Evolutionary conservation across 192 early-diverging fungal species (phyloP), one percentile per base, ranked within the genome.

Genomic region (Thamnidium elegans): DNA sequence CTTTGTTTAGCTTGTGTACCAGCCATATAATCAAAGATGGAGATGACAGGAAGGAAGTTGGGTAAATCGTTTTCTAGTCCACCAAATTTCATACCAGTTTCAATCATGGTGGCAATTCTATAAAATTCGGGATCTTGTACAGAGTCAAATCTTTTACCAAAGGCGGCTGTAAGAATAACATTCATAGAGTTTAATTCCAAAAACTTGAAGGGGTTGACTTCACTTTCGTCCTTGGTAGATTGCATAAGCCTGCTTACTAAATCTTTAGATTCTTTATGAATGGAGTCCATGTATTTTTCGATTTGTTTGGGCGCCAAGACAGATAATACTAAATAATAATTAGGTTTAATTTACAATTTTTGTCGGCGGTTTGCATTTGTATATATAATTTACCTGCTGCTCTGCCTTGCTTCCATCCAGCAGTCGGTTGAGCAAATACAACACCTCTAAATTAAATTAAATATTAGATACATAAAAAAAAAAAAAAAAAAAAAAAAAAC

Each of bases 111-210:
- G 3, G 14, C 15, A 7, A 36, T 50, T 19, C n/a, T 19, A 13
- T 36, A 19, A n/a, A 50, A 62, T 14, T 62, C 48, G 20, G 61
- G 61, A 51, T 62, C 61, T 8, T 50, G 31, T 7, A 36, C 3
- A 14, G 61, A 62, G 4, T 34, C 19, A 8, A 50, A 36, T 0
- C n/a, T 32, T 50, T 20, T 50, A 50, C 61, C 61, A 34, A 62
- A 36, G 10, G 17, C 26, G 7, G 36, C 61, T 10, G 31, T 39
- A 5, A 34, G 15, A 7, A 62, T 62, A 8, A 62, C 30, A 10
- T 50, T 62, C n/a, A 50, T 50, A 23, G 61, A 48, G 20, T 39
- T 34, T n/a, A 62, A 50, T 14, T 32, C 46, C 23, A 62, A 50
- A 3, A 31, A 14, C 3, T 50, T n/a, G 1, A 50, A 31, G 0